Base-by-base conservation (phyloP, 129 eudicot species). In the Scalesia atractyloides region DNA sequence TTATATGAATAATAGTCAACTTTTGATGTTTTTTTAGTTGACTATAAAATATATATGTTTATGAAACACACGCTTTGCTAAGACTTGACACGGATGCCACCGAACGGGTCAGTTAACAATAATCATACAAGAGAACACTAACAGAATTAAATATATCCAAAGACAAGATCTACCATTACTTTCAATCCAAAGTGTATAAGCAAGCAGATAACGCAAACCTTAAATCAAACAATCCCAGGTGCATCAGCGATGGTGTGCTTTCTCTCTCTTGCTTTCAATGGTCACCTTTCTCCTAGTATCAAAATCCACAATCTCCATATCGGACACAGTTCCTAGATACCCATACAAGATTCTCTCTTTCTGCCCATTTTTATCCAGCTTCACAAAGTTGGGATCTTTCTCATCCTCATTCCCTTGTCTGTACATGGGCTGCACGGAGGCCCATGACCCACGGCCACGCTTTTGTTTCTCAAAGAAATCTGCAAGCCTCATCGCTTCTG, bases 321-420 rank as follows among this genome's bases (percentile, higher is more conserved):
- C 99, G 11, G 66, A 81, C 15, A 78, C 97, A 24, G 96, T 95
- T 43, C 80, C 96, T 69, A 95, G 67, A 82, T 95, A 86, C 13
- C 96, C 99, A 39, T 88, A 95, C 24, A 90, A 78, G 76, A 90
- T 78, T 70, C 90, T 86, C 76, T 77, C 89, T 70, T 86, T 95
- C 75, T 84, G 91, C 20, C 96, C 97, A 73, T 33, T 86, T 9
- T 76, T 74, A 73, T 95, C 97, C 74, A 85, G 60, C 72, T 72
- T 85, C 66, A 90, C 88, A 54, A 90, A 88, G 81, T 78, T 85
- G 0, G 91, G 96, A 72, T 88, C 88, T 79, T 72, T 95, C 61
- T 86, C 96, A 17, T 80, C 89, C 24, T 85, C 94, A 75, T 82
- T 84, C 79, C 76, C 83, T 48, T 76, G 72, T 18, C 64, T 60